Conservation (phyloP, 2,329 filamentous ascomycete genomes). For the Colletotrichum noveboracense region DNA sequence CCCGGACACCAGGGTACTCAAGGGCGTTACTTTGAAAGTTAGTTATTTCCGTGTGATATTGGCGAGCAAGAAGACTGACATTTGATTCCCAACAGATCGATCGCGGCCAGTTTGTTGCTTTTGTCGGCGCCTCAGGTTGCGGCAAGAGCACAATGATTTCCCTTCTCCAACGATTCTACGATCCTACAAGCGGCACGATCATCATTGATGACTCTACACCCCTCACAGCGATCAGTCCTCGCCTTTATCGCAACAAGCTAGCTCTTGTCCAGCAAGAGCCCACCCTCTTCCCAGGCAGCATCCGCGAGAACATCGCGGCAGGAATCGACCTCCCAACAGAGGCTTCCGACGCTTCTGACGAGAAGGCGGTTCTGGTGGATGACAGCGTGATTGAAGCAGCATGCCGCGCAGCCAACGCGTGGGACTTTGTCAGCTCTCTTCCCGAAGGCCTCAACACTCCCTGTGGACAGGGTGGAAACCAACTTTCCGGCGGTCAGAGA, state of each 20-base stretch:
- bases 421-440: constrained; percentile 60
- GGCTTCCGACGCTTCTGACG: not conserved
- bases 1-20: constrained; percentile 31
- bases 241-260: not conserved
- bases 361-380: not conserved
- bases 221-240: not conserved
- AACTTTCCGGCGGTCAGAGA: constrained; percentile 74
- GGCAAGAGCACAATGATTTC: constrained; percentile 67
- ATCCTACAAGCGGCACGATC: not conserved
- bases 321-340: constrained; percentile 37
- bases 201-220: not conserved
- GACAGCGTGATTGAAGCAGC: constrained; percentile 51
- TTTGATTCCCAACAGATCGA: not conserved
- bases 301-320: constrained; percentile 60
- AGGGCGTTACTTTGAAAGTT: constrained; percentile 28
- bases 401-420: constrained; percentile 59
- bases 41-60: constrained; percentile 28
- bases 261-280: constrained; percentile 20
- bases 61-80: constrained; percentile 44
- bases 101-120: constrained; percentile 38
- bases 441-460: constrained; percentile 63
- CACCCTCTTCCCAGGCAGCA: constrained; percentile 41
- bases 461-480: constrained; percentile 70
- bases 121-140: constrained; percentile 61
- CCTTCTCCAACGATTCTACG: constrained; percentile 44